Percentiles rank a stretch among this genome's conserved stretches.
These are phyloP conservation scores for Tylopilus sp. DNA, from an alignment of 1,284 basidiomycete genomes.

Conservation along the genomic window DNA sequence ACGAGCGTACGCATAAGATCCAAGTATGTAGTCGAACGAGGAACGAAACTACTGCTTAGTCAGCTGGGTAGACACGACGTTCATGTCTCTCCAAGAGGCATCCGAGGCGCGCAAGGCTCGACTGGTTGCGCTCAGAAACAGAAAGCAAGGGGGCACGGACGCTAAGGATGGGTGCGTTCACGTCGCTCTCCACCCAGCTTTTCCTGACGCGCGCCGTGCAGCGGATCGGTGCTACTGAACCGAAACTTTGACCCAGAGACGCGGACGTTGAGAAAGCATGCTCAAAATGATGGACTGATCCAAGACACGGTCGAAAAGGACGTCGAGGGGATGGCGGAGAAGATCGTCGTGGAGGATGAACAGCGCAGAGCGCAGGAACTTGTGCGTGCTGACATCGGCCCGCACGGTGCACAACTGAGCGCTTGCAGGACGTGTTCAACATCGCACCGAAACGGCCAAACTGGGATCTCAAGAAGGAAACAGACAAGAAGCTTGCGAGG, in stretches of 20 bases:
- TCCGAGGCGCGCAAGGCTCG: slow-evolving; percentile 85
- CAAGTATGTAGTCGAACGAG: background rate
- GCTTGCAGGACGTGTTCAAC: slow-evolving; percentile 81
- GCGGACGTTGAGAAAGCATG: slow-evolving; percentile 66
- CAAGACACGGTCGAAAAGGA: slow-evolving; percentile 86
- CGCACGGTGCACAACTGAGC: slow-evolving; percentile 10
- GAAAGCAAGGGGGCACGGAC: slow-evolving; percentile 60
- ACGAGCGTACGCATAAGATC: slow-evolving; percentile 37
- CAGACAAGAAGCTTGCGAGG: slow-evolving; percentile 83
- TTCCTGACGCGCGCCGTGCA: slow-evolving; percentile 7
- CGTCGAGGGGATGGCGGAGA: slow-evolving; percentile 78
- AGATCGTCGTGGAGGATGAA: slow-evolving; percentile 83
- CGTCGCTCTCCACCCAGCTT: background rate
- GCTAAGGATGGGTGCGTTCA: slow-evolving; percentile 31
- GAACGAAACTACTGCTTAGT: slow-evolving; percentile 24
- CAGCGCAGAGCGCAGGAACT: slow-evolving; percentile 80
- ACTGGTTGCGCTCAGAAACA: slow-evolving; percentile 72
- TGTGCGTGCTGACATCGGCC: slow-evolving; percentile 44
- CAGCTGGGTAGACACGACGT: slow-evolving; percentile 15
- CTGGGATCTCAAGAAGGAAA: slow-evolving; percentile 95
- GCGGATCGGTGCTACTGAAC: slow-evolving; percentile 61
- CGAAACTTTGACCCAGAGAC: slow-evolving; percentile 86
- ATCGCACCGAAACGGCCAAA: slow-evolving; percentile 95
- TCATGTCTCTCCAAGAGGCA: slow-evolving; percentile 78
- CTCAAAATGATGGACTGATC: slow-evolving; percentile 48